Evolutionary conservation across 78 protist genomes (phyloP), one percentile per base, ranked within the genome.

Genomic region (Cyanophora paradoxa): DNA sequence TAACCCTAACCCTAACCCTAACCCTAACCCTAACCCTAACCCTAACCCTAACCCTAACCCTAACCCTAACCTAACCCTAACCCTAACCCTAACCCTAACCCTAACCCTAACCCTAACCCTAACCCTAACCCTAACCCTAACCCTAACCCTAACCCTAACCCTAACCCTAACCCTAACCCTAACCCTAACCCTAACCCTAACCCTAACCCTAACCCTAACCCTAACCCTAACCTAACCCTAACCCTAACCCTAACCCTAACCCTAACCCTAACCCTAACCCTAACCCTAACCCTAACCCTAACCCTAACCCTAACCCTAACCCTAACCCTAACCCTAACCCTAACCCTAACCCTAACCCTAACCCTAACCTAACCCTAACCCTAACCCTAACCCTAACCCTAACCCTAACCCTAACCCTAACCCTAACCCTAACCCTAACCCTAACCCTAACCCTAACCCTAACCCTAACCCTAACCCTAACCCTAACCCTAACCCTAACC

Each of bases 21-120:
- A 52, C 58, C 58, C 58, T 52, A 52, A 52, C 58, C 58, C 58
- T 52, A 52, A 52, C 58, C 58, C 58, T 52, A 52, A 52, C 58
- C 58, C 58, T 52, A 52, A 52, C 58, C 58, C 58, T 52, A 52
- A 52, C 58, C 58, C 58, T 52, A 52, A 52, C 58, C 58, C 58
- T 52, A 24, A n/a, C n/a, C n/a, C n/a, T n/a, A n/a, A n/a, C n/a
- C n/a, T n/a, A n/a, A n/a, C n/a, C n/a, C n/a, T n/a, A 52, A 52
- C 58, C 58, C 58, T 52, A 52, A 52, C 58, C 58, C 58, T 52
- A 52, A 52, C 58, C 58, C 58, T 52, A 52, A 52, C 58, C 58
- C 58, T 52, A 52, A 52, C 58, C 58, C 58, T 52, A 52, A 52
- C 58, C 58, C 58, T 52, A 52, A 52, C 58, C 58, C 58, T 52